phyloP scores from a whole-genome alignment of 768 basidiomycete species.

The Boletus bicolor region DNA sequence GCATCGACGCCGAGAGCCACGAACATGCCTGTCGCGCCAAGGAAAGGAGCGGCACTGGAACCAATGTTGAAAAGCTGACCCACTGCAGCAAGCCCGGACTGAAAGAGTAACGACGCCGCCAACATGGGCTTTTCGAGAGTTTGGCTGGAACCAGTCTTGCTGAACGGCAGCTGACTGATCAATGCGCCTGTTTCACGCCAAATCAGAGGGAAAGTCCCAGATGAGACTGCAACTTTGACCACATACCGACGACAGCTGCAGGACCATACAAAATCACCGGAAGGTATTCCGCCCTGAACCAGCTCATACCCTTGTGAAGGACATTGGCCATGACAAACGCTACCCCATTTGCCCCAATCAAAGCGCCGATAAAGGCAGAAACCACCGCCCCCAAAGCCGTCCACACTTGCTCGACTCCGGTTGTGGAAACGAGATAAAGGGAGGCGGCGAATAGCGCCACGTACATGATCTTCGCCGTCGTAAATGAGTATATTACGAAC shows the following conservation, averaged over 20 bases:
- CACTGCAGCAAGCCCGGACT: slow-evolving; percentile 50
- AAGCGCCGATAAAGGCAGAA: slow-evolving; percentile 50
- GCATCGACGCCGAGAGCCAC: slow-evolving; percentile 53
- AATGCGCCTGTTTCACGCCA: slow-evolving; percentile 48
- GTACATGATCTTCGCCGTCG: slow-evolving; percentile 66
- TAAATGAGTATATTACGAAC: slow-evolving; percentile 74
- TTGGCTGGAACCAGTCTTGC: slow-evolving; percentile 24
- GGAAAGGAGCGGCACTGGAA: slow-evolving; percentile 71
- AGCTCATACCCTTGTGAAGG: slow-evolving; percentile 72
- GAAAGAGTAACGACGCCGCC: slow-evolving; percentile 58
- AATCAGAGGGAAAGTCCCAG: neutral
- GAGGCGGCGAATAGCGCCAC: slow-evolving; percentile 45
- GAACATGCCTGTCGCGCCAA: slow-evolving; percentile 57
- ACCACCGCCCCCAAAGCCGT: slow-evolving; percentile 48
- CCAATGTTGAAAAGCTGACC: slow-evolving; percentile 71
- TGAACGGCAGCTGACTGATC: slow-evolving; percentile 55
- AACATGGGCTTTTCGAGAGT: slow-evolving; percentile 60
- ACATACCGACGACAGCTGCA: slow-evolving; percentile 65
- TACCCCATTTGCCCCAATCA: slow-evolving; percentile 64
- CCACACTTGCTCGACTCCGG: slow-evolving; percentile 30
- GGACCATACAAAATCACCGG: slow-evolving; percentile 72
- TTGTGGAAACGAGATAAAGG: slow-evolving; percentile 40
- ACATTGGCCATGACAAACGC: slow-evolving; percentile 65
- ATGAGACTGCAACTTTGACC: neutral
- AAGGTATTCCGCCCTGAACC: slow-evolving; percentile 74